These are phyloP conservation scores for Agapanthus africanus DNA, from an alignment of 106 monocot genomes.

Conservation along the genomic window DNA sequence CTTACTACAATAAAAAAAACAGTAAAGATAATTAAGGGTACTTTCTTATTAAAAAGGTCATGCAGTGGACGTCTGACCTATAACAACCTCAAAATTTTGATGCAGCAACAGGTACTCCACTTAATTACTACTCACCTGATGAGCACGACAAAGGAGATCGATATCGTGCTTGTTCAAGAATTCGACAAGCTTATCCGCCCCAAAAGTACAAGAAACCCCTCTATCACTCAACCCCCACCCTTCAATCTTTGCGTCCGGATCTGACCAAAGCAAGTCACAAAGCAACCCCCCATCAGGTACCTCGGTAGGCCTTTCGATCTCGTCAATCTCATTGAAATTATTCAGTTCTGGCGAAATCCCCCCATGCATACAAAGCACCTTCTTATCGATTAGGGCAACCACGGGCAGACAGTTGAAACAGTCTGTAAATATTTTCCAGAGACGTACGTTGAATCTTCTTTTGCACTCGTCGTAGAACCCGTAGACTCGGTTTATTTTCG, in stretches of 20 bases:
- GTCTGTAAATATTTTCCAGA: constrained; percentile 75
- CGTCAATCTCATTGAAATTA: constrained; percentile 33
- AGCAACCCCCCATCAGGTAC: constrained; percentile 63
- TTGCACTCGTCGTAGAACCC: constrained; percentile 81
- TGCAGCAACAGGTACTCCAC: too few relatives aligned
- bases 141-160: constrained; percentile 65
- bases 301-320: constrained; percentile 54
- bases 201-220: constrained; percentile 69
- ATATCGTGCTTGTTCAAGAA: constrained; percentile 59
- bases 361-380: constrained; percentile 72
- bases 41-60: too few relatives aligned
- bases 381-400: constrained; percentile 54
- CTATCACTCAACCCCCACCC: constrained; percentile 67
- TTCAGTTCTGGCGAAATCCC: constrained; percentile 62
- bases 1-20: too few relatives aligned
- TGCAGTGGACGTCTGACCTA: too few relatives aligned
- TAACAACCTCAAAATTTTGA: too few relatives aligned
- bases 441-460: constrained; percentile 60
- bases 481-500: constrained; percentile 71
- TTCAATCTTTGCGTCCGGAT: constrained; percentile 40
- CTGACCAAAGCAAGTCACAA: constrained; percentile 75
- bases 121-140: too few relatives aligned
- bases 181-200: constrained; percentile 55
- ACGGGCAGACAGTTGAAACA: constrained; percentile 72
- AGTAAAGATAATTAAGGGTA: too few relatives aligned